Conservation (phyloP, 1,284 basidiomycete genomes). For the Sanghuangporus baumii region DNA sequence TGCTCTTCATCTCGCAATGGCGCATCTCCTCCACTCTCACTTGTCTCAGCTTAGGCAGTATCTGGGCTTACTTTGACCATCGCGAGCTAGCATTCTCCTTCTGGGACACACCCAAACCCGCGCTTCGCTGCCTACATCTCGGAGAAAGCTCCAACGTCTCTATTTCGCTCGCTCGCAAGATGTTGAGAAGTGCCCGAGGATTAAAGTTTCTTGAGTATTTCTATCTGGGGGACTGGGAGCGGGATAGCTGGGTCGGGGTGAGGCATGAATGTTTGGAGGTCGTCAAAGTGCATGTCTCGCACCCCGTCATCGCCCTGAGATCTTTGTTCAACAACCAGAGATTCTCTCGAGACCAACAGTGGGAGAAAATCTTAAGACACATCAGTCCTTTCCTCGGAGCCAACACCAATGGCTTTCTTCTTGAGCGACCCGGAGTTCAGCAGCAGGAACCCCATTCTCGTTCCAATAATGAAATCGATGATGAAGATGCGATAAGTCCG, state of each 20-base stretch:
- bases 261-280: background rate
- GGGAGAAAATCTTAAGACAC: background rate
- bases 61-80: conserved; percentile 7
- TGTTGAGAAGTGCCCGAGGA: background rate
- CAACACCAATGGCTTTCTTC: background rate
- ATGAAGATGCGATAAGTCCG: background rate
- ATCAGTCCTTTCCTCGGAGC: background rate
- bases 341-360: background rate
- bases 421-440: no score
- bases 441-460: background rate
- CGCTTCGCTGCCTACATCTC: conserved; percentile 2
- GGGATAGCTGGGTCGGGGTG: background rate
- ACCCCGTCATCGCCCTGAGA: background rate
- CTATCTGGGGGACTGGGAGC: conserved; percentile 3
- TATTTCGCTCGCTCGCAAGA: background rate
- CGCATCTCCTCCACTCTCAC: background rate
- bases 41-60: background rate
- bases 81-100: conserved; percentile 2
- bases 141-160: background rate
- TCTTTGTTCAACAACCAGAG: background rate
- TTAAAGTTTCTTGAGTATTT: background rate
- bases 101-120: conserved; percentile 2
- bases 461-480: background rate
- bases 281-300: background rate
- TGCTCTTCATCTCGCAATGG: conserved; percentile 1